Percentiles rank a stretch among this genome's conserved stretches.
These are phyloP conservation scores for Colletotrichum sp. DNA, from an alignment of 2,329 filamentous ascomycete species.

Conservation along the genomic window DNA sequence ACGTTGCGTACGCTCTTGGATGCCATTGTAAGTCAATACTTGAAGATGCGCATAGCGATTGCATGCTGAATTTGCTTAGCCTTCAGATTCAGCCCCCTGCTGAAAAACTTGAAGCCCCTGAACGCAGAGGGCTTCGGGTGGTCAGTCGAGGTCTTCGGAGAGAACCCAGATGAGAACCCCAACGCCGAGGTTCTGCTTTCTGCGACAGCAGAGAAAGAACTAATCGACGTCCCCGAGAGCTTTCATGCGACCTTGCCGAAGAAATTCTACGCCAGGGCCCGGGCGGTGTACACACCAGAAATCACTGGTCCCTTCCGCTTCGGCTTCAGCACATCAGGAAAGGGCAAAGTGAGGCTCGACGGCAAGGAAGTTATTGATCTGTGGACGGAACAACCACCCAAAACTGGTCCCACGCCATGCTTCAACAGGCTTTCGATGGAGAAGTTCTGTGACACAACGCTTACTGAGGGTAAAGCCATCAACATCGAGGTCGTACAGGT, in stretches of 20 bases:
- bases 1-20: constrained; percentile 59
- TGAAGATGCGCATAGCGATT: no score
- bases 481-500: constrained; percentile 14
- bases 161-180: constrained; percentile 8
- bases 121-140: constrained; percentile 6
- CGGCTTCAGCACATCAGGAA: constrained; percentile 24
- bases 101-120: not conserved
- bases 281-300: constrained; percentile 6
- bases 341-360: constrained; percentile 28
- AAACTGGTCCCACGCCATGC: constrained; percentile 18
- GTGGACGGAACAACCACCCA: constrained; percentile 16
- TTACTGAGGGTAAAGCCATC: not conserved
- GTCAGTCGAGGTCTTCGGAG: constrained; percentile 14
- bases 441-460: not conserved
- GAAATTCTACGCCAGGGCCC: constrained; percentile 17
- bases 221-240: constrained; percentile 19
- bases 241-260: constrained; percentile 13
- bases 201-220: constrained; percentile 12
- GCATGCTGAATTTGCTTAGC: not conserved
- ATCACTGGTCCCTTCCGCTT: constrained; percentile 6
- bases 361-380: constrained; percentile 29
- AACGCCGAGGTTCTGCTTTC: not conserved
- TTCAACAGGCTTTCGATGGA: constrained; percentile 23
- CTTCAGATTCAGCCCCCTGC: constrained; percentile 19
- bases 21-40: constrained; percentile 49